Evolutionary conservation across 441 rosid genomes (phyloP).

Genomic region (Breynia disticha): DNA sequence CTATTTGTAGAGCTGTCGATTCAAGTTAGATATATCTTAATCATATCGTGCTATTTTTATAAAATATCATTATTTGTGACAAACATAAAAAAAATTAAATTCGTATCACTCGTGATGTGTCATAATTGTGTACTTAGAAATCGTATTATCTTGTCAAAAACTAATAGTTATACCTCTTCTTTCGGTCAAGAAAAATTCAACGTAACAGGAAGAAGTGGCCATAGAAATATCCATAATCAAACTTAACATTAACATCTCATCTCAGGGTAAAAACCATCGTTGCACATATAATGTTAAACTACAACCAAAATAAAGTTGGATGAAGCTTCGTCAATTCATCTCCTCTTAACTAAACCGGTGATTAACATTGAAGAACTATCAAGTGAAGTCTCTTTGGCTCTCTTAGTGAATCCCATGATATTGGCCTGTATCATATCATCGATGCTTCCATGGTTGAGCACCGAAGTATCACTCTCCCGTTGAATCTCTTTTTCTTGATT

Average conservation of each 20-base stretch:
- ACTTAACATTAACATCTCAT: background rate
- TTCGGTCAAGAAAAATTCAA: too few relatives aligned
- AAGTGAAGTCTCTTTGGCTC: conserved; percentile 17
- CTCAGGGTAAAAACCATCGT: background rate
- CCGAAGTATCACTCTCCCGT: conserved; percentile 6
- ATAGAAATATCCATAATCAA: too few relatives aligned
- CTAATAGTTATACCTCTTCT: too few relatives aligned
- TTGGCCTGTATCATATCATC: conserved; percentile 39
- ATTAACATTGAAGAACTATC: conserved; percentile 13
- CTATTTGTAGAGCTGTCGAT: too few relatives aligned
- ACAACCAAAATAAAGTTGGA: conserved; percentile 7
- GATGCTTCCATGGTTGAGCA: conserved; percentile 21
- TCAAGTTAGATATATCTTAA: too few relatives aligned
- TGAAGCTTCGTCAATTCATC: conserved; percentile 23
- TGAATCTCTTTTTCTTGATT: conserved; percentile 11
- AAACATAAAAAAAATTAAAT: too few relatives aligned
- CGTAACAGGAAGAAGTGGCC: too few relatives aligned
- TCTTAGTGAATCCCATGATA: conserved; percentile 27
- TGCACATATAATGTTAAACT: background rate
- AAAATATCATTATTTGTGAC: too few relatives aligned
- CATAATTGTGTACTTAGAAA: too few relatives aligned
- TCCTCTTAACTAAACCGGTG: conserved; percentile 26
- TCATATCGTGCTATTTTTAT: too few relatives aligned
- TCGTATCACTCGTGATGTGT: too few relatives aligned
- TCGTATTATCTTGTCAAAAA: too few relatives aligned